Evolutionary conservation across 345 rosid genomes (phyloP), one percentile per base, ranked within the genome.

Genomic region (Aurinia saxatilis): DNA sequence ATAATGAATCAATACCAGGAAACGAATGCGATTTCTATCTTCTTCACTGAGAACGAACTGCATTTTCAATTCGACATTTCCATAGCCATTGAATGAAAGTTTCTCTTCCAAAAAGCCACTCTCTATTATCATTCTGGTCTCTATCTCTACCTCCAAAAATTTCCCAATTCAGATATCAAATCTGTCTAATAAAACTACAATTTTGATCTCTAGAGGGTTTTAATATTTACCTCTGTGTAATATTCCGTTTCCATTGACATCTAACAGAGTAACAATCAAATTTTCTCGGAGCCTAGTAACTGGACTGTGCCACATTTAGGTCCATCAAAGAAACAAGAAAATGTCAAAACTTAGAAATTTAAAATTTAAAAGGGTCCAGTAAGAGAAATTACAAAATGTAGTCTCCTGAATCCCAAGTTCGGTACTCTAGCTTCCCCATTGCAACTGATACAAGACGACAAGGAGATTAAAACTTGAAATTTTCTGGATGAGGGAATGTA

Each of bases 11-110:
- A 35, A 8, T 81, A 88, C 98, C 93, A 85, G 71, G 50, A 44
- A 53, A 36, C 87, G 86, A 14, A 92, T 84, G 45, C 82, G 82
- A 10, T 73, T 74, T 50, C 85, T 81, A 60, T 89, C 98, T 55
- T 87, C 88, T 66, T 92, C 95, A 11, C 75, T 89, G 50, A 89
- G 93, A 68, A 82, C 48, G 75, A 92, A 89, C 72, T 74, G 90
- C 83, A 92, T 53, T 77, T 80, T 87, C 90, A 92, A 50, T 21
- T 79, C 88, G 60, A 87, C 80, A 46, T 75, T 70, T 48, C 98
- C 89, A 19, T 89, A 85, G 62, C 87, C 95, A 73, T 87, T 81
- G 25, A 87, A 74, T 34, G 60, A 73, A 80, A 92, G 72, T 7
- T 63, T 61, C 48, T 85, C 85, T 60, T 86, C 89, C 93, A 90